Percentiles rank a stretch among this genome's conserved stretches.
These are phyloP conservation scores for Chrysoporthe austroafricana DNA, from an alignment of 2,329 filamentous ascomycete genomes.

Conservation along the genomic window DNA sequence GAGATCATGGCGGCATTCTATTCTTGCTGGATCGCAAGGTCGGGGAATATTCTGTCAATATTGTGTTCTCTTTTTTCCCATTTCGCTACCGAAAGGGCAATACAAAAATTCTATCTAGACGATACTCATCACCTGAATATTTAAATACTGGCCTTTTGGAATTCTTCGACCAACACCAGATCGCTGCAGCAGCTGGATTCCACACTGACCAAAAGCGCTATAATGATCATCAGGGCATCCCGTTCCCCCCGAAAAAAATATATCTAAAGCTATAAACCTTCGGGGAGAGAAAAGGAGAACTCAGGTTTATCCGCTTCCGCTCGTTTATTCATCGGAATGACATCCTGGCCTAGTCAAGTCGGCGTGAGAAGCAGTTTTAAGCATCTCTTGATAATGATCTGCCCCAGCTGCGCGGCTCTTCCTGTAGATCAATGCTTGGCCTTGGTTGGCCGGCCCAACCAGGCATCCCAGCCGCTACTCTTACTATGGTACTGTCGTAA, in stretches of 20 bases:
- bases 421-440: slow-evolving; percentile 12
- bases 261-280: no score
- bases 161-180: not conserved
- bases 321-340: not conserved
- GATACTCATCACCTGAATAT: not conserved
- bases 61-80: slow-evolving; percentile 17
- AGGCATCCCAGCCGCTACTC: not conserved
- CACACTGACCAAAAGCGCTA: not conserved
- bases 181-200: not conserved
- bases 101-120: not conserved
- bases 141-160: not conserved
- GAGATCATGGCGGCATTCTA: slow-evolving; percentile 11
- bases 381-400: slow-evolving; percentile 25
- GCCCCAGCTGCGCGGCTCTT: slow-evolving; percentile 14
- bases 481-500: not conserved
- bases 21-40: slow-evolving; percentile 17
- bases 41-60: slow-evolving; percentile 23
- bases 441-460: not conserved
- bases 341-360: not conserved
- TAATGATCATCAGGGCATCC: no score
- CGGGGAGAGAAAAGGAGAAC: no score
- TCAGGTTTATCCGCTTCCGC: not conserved
- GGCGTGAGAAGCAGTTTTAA: slow-evolving; percentile 1
- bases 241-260: not conserved
- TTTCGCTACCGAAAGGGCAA: slow-evolving; percentile 2